A percentile compares a stretch with the other conserved stretches of the same genome.
Conservation (phyloP, 1,139 yeast species). For the Sugiyamaella xylanicola region DNA sequence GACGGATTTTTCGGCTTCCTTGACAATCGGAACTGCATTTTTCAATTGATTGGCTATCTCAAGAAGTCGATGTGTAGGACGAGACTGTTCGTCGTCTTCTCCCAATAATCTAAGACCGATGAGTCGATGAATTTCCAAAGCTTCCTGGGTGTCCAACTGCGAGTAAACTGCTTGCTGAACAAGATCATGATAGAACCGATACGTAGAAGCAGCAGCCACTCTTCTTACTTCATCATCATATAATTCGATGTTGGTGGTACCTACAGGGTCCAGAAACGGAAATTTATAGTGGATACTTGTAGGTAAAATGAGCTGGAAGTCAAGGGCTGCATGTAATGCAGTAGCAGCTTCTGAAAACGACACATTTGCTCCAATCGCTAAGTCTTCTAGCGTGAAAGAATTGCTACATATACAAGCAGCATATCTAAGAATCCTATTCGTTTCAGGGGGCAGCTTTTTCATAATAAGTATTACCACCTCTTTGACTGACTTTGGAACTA, state of each 20-base stretch:
- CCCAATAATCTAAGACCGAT: conserved; percentile 51
- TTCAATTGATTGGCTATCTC: conserved; percentile 39
- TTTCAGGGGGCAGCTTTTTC: conserved; percentile 33
- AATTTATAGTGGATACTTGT: conserved; percentile 52
- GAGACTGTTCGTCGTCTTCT: conserved; percentile 29
- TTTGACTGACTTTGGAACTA: conserved; percentile 32
- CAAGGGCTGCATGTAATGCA: conserved; percentile 46
- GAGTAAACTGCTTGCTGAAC: conserved; percentile 45
- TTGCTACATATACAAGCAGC: conserved; percentile 52
- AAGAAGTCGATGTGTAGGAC: conserved; percentile 33
- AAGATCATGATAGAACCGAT: conserved; percentile 42
- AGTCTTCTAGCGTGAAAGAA: conserved; percentile 50
- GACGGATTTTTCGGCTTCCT: conserved; percentile 32
- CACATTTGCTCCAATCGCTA: conserved; percentile 47
- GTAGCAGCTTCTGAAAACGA: conserved; percentile 40
- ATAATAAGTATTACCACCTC: conserved; percentile 36
- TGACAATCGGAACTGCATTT: conserved; percentile 36
- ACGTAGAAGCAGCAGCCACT: conserved; percentile 47
- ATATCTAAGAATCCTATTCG: conserved; percentile 43
- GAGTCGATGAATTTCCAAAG: conserved; percentile 44
- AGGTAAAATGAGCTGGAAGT: conserved; percentile 46
- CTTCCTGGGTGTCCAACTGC: conserved; percentile 39
- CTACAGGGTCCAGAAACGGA: conserved; percentile 49
- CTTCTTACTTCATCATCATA: conserved; percentile 45
- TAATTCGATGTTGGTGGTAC: conserved; percentile 46